Conservation (phyloP, 179 eudicot species). For the Spergularia azorica region DNA sequence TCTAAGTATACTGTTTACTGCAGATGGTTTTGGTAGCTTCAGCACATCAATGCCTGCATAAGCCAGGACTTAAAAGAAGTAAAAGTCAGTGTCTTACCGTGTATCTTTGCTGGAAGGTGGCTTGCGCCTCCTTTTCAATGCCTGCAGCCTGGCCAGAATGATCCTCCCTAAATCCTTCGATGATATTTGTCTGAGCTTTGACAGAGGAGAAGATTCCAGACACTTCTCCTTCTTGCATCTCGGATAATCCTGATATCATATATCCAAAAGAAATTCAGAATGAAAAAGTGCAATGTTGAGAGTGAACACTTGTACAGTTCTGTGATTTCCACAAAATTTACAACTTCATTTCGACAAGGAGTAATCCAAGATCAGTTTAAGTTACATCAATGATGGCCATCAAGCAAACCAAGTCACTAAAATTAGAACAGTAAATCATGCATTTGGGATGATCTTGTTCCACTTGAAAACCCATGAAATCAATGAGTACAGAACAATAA, state of each 20-base stretch:
- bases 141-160: conserved; percentile 60
- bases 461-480: no score
- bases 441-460: no score
- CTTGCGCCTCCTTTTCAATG: conserved; percentile 62
- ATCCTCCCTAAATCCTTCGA: conserved; percentile 56
- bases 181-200: conserved; percentile 53
- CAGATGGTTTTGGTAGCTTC: neutral
- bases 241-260: conserved; percentile 50
- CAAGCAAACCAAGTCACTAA: neutral
- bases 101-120: conserved; percentile 76
- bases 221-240: conserved; percentile 55
- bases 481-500: neutral
- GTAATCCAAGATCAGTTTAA: neutral
- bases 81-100: conserved; percentile 47
- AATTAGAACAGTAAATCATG: no score
- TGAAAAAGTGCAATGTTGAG: no score
- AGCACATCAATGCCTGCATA: neutral
- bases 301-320: neutral
- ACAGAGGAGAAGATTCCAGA: conserved; percentile 51
- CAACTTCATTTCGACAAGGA: neutral
- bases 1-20: neutral
- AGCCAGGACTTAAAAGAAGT: no score
- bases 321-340: neutral
- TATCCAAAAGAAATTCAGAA: conserved; percentile 3
- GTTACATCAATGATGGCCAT: neutral